phyloP scores from a whole-genome alignment of 1,139 yeast genomes.

The Diutina ranongensis region DNA sequence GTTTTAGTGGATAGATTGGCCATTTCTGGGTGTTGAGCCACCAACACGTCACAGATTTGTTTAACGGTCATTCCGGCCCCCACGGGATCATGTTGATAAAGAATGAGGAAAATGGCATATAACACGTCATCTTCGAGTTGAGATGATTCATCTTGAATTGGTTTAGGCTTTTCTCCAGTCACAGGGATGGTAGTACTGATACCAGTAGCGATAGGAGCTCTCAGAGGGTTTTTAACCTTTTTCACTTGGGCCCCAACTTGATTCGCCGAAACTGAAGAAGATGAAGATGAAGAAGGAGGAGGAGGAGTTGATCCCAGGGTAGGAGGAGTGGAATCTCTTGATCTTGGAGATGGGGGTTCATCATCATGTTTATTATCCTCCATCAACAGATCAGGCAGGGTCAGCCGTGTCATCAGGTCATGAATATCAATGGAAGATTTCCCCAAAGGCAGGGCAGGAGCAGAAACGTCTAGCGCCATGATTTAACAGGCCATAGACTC shows the following conservation, averaged over 20 bases:
- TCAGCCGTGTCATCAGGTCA: not conserved
- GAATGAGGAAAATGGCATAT: conserved; percentile 58
- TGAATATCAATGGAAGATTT: not conserved
- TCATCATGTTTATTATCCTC: not conserved
- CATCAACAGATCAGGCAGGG: conserved; percentile 5
- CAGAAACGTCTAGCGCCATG: conserved; percentile 5
- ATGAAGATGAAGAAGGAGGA: conserved; percentile 8
- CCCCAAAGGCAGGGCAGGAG: conserved; percentile 4
- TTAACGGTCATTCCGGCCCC: conserved; percentile 78
- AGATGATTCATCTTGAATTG: conserved; percentile 46
- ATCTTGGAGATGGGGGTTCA: not conserved
- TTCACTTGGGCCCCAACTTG: conserved; percentile 13
- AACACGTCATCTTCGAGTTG: conserved; percentile 68
- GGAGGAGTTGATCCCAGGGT: conserved; percentile 3
- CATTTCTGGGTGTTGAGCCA: conserved; percentile 71
- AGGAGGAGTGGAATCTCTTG: not conserved
- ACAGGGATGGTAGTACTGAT: conserved; percentile 71
- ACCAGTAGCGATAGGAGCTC: conserved; percentile 51
- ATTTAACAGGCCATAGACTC: not conserved
- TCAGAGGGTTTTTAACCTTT: conserved; percentile 26
- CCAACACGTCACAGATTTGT: conserved; percentile 65
- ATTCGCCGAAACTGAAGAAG: too few species aligned
- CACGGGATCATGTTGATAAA: conserved; percentile 54
- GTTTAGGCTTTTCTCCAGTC: conserved; percentile 69
- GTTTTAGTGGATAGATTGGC: conserved; percentile 68